Evolutionary conservation across 2,329 filamentous ascomycete species (phyloP).

Genomic region (Pyricularia pennisetigena): DNA sequence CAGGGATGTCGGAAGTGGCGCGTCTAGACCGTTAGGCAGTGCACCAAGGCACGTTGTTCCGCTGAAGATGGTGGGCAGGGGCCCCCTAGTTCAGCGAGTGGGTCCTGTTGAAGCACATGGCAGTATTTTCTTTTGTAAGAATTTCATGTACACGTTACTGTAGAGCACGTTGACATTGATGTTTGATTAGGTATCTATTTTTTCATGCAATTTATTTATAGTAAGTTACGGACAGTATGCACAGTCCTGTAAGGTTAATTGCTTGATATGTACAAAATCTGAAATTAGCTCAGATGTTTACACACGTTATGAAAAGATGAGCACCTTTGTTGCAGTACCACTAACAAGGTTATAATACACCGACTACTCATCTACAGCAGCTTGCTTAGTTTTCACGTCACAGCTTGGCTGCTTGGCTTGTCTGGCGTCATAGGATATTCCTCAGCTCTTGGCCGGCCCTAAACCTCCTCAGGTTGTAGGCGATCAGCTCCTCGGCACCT

Average conservation of each 20-base stretch:
- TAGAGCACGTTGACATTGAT: neutral
- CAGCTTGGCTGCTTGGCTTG: neutral
- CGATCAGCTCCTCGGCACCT: slow-evolving; percentile 48
- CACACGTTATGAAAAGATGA: neutral
- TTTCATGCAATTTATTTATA: neutral
- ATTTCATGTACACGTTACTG: too few relatives aligned
- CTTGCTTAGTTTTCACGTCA: neutral
- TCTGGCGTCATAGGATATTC: slow-evolving; percentile 27
- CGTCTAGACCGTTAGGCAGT: neutral
- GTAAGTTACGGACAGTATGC: too few relatives aligned
- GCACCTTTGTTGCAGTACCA: neutral
- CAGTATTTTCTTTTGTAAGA: too few relatives aligned
- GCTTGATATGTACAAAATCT: neutral
- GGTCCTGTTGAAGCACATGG: too few relatives aligned
- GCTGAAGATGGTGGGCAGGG: neutral
- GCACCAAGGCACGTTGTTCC: neutral
- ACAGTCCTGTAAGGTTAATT: neutral
- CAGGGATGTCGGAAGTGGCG: neutral
- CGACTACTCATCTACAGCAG: neutral
- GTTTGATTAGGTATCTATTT: neutral
- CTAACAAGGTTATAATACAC: neutral
- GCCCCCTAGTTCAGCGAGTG: neutral
- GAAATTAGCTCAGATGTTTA: neutral
- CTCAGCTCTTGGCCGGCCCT: slow-evolving; percentile 47
- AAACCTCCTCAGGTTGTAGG: slow-evolving; percentile 50